phyloP scores from a whole-genome alignment of 2,329 filamentous ascomycete species.

The Fusarium sp. region DNA sequence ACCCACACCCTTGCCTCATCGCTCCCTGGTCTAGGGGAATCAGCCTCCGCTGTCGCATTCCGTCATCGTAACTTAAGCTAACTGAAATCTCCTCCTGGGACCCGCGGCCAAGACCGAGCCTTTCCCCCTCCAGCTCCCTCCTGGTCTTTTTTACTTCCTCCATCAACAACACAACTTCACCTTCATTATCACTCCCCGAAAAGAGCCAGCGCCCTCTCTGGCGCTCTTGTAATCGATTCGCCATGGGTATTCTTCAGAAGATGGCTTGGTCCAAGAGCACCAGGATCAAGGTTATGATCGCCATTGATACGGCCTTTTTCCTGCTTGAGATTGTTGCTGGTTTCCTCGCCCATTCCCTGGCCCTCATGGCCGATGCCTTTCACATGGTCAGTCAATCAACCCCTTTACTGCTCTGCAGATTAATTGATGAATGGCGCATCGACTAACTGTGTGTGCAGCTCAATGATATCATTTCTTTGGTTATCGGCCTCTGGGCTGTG shows the following conservation, averaged over 20 bases:
- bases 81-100: conserved; percentile 41
- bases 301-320: conserved; percentile 92
- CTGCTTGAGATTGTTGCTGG: conserved; percentile 88
- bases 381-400: conserved; percentile 81
- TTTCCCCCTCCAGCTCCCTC: conserved; percentile 16
- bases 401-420: not conserved
- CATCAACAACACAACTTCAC: conserved; percentile 20
- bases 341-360: conserved; percentile 90
- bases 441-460: conserved; percentile 66
- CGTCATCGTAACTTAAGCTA: conserved; percentile 41
- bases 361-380: conserved; percentile 95
- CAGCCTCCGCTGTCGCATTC: conserved; percentile 42
- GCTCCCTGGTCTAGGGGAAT: conserved; percentile 12
- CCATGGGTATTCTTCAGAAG: conserved; percentile 53
- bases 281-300: conserved; percentile 93
- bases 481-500: conserved; percentile 95
- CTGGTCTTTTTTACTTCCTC: conserved; percentile 9
- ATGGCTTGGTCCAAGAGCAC: conserved; percentile 95
- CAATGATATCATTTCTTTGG: conserved; percentile 96
- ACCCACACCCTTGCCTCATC: not conserved
- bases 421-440: conserved; percentile 13
- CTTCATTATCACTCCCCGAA: conserved; percentile 7
- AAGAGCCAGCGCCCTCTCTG: conserved; percentile 20
- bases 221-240: conserved; percentile 28
- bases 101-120: conserved; percentile 20